Evolutionary conservation across 306 rosid genomes (phyloP).

Genomic region (Quercus robur): DNA sequence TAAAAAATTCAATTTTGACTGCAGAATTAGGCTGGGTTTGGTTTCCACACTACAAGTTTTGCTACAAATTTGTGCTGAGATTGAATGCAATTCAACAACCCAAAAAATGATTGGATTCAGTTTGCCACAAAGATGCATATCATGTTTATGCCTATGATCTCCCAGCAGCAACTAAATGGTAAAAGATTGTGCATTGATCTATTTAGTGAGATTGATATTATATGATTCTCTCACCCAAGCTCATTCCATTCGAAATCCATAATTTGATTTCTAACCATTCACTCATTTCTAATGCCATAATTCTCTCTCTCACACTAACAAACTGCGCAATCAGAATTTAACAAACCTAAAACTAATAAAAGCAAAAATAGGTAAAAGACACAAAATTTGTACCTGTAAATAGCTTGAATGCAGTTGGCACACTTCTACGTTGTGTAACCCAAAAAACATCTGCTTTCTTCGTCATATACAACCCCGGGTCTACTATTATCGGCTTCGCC

Average conservation of each 20-base stretch:
- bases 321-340: too few species aligned
- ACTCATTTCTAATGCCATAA: background rate
- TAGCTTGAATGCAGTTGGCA: conserved; percentile 96
- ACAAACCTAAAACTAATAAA: background rate
- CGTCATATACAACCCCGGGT: conserved; percentile 90
- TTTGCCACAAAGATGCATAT: too few species aligned
- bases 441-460: conserved; percentile 93
- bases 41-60: background rate
- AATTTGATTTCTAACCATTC: background rate
- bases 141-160: background rate
- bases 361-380: conserved; percentile 14
- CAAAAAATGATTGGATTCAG: too few species aligned
- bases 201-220: too few species aligned
- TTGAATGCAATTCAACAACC: too few species aligned
- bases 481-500: conserved; percentile 85
- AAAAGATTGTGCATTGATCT: background rate
- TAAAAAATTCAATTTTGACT: background rate
- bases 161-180: background rate
- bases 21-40: background rate
- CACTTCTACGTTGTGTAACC: conserved; percentile 91
- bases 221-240: background rate
- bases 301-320: too few species aligned
- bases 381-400: conserved; percentile 63
- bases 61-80: background rate
- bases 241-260: background rate